Evolutionary conservation across 2,329 filamentous ascomycete species (phyloP).

Genomic region (Fusarium incarnatum): DNA sequence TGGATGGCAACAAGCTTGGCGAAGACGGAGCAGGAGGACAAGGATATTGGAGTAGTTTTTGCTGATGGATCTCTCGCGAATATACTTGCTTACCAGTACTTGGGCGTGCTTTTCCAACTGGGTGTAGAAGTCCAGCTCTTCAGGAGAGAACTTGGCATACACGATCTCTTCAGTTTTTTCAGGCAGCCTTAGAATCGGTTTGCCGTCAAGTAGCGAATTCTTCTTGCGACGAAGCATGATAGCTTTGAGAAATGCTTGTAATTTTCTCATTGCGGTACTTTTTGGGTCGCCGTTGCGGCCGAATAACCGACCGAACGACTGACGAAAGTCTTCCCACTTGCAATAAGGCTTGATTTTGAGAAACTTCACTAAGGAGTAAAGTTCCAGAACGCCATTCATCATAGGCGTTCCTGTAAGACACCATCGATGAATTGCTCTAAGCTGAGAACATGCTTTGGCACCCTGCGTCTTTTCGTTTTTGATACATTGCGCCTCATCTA

Average conservation of each 20-base stretch:
- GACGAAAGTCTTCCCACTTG: constrained; percentile 70
- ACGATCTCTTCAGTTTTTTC: constrained; percentile 81
- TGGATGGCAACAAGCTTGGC: constrained; percentile 71
- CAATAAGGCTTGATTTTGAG: constrained; percentile 81
- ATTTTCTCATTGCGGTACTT: constrained; percentile 73
- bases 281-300: constrained; percentile 61
- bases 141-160: constrained; percentile 75
- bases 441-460: constrained; percentile 73
- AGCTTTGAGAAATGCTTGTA: constrained; percentile 82
- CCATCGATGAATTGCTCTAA: constrained; percentile 81
- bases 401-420: constrained; percentile 85
- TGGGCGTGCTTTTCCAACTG: constrained; percentile 76
- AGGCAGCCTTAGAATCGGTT: constrained; percentile 82
- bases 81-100: constrained; percentile 80
- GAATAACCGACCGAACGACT: constrained; percentile 57
- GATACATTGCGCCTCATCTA: constrained; percentile 88
- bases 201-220: constrained; percentile 79
- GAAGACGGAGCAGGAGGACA: constrained; percentile 82
- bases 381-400: constrained; percentile 85
- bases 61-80: constrained; percentile 75
- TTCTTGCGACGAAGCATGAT: constrained; percentile 88
- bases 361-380: constrained; percentile 83
- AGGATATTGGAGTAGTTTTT: constrained; percentile 81
- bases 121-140: constrained; percentile 83
- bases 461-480: constrained; percentile 81